Conservation (phyloP, 352 stramenopile genomes). For the Phytopythium helicoides region DNA sequence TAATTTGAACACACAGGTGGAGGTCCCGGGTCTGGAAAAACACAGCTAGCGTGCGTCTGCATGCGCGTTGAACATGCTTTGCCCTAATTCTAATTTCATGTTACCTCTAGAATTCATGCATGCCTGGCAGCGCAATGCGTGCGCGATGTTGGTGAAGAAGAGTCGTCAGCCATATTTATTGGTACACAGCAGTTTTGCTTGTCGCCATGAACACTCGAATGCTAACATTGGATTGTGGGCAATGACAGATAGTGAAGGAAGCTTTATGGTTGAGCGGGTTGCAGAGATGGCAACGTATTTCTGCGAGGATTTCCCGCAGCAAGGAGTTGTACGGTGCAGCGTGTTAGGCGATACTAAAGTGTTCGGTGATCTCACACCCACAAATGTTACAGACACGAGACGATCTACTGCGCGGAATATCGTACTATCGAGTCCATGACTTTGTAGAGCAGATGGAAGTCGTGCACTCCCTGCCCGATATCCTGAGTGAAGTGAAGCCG, state of each 20-base stretch:
- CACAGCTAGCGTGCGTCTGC: conserved; percentile 56
- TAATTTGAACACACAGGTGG: too few relatives aligned
- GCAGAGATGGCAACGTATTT: conserved; percentile 82
- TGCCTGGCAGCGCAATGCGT: conserved; percentile 59
- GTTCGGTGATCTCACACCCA: neutral
- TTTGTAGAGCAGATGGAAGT: conserved; percentile 89
- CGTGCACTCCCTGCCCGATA: conserved; percentile 62
- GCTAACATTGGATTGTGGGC: neutral
- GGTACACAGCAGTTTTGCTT: conserved; percentile 22
- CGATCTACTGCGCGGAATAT: conserved; percentile 76
- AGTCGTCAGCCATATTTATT: conserved; percentile 51
- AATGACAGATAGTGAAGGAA: conserved; percentile 87
- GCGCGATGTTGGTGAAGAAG: conserved; percentile 10
- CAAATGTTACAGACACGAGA: conserved; percentile 73
- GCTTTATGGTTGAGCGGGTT: conserved; percentile 88
- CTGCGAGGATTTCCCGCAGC: conserved; percentile 58
- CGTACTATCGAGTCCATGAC: conserved; percentile 83
- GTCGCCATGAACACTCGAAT: neutral
- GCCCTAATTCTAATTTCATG: neutral
- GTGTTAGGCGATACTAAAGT: neutral
- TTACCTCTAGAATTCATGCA: conserved; percentile 49
- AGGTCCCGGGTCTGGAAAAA: conserved; percentile 69
- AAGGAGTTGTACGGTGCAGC: conserved; percentile 6
- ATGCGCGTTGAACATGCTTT: neutral
- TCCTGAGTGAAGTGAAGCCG: conserved; percentile 40